Evolutionary conservation across 2,329 filamentous ascomycete genomes (phyloP), one percentile per base, ranked within the genome.

Genomic region (Cladosporium colombiae): DNA sequence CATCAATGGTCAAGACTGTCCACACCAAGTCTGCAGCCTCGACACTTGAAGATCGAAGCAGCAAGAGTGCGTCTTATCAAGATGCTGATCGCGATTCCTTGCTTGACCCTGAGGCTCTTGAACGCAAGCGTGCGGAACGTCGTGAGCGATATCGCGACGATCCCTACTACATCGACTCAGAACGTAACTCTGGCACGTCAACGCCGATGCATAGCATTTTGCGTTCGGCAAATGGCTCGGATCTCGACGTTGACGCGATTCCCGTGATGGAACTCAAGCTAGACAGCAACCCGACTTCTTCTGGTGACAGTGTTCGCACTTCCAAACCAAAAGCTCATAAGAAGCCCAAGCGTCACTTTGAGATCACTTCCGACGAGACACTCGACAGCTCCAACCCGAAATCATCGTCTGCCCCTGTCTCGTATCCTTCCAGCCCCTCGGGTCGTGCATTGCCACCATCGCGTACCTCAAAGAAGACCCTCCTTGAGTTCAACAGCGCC

Each of bases 241-340:
- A 91, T 53, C 81, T 98, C 10, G 94, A 99, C 75, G 89, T 99
- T 52, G 95, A 99, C 78, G 87, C 92, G 1, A 99, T 99, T 72
- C 95, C 95, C 2, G 94, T 99, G 73, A 95, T 99, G 88, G 89
- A 96, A 75, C 84, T 99, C 56, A 89, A 96, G 68, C 84, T 97
- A 8, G 88, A 89, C 35, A 58, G 56, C 44, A 64, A 61, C 14
- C 50, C 66, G 14, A 67, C 68, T n/a, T 46, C 62, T 2, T 67
- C 68, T 29, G 33, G 37, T 49, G 25, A 56, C 35, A 40, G 62
- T 64, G 31, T 29, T 55, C 65, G 31, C 44, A 40, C 44, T 46
- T 59, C 40, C 65, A 65, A 57, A 23, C 50, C 62, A 3, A 62
- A 66, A 31, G 35, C 69, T 29, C 64, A 60, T 5, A 65, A 68